Base-by-base conservation (phyloP, 768 basidiomycete species). In the Kwoniella sp. region DNA sequence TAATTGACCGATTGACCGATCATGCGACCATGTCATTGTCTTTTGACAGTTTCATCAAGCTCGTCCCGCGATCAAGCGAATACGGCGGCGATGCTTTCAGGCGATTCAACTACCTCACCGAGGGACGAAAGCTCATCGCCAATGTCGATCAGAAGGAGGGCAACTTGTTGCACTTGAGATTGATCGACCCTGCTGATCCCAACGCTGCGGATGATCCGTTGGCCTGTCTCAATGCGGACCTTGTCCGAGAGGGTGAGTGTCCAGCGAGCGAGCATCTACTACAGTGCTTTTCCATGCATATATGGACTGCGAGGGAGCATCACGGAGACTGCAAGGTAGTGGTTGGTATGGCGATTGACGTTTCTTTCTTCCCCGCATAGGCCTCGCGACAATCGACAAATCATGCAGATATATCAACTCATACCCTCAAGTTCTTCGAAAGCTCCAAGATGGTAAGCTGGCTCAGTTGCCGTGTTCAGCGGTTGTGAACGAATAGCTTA, bases 51-150 rank as follows among this genome's bases (percentile, higher is more conserved):
- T 97, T 98, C 77, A 83, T 98, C 65, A 91, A 90, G 78, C 85
- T 95, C 36, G 87, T 88, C 21, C 86, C 86, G 19, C 82, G 86
- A 9, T 87, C 89, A 9, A 92, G 88, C 78, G 96, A 99, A 64
- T 96, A 98, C 80, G 86, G 88, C 8, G 46, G 53, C 46, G 69
- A 52, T 61, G 46, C 55, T 33, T 25, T 24, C n/a, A 26, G 64
- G 33, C 58, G 64, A 48, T 61, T 68, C 26, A 54, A 51, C 53
- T 56, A 56, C 26, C 56, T 54, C 13, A 61, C 47, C 0, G 27
- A 83, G 78, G 92, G 91, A n/a, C 88, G 92, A 57, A 93, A 93
- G 74, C 84, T 98, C n/a, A 83, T 98, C 53, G 96, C 93, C n/a
- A 97, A 94, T 81, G 83, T 93, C 62, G 96, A 99, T 79, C 85